These are phyloP conservation scores for Diophrys sp. DNA, from an alignment of 73 alveolate species.

Conservation along the genomic window DNA sequence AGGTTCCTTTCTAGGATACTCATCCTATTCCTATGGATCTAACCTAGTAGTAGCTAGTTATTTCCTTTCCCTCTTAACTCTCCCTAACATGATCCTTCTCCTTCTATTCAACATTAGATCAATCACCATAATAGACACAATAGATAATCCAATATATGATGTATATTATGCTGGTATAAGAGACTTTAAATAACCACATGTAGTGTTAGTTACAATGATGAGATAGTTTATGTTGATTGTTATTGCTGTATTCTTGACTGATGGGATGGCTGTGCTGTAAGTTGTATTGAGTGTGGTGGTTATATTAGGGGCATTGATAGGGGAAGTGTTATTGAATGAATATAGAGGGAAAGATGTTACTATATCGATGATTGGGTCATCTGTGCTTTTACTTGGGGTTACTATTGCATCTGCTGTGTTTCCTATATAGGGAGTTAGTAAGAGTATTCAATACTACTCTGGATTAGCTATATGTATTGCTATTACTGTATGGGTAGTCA, in stretches of 20 bases:
- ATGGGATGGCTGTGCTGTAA: neutral
- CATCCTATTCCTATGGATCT: neutral
- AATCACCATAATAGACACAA: too few species aligned
- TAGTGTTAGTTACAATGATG: neutral
- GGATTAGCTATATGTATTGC: neutral
- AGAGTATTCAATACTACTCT: neutral
- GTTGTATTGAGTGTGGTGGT: too few species aligned
- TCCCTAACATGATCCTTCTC: neutral
- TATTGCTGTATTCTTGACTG: neutral
- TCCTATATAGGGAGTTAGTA: neutral
- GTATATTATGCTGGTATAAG: neutral
- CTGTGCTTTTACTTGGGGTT: neutral
- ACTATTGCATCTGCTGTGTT: neutral
- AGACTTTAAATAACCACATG: neutral
- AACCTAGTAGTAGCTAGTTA: neutral
- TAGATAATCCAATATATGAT: neutral
- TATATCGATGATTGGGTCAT: too few species aligned
- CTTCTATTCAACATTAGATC: neutral
- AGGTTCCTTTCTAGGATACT: neutral
- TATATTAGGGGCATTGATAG: neutral
- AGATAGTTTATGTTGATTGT: neutral
- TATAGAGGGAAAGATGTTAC: neutral
- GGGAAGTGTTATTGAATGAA: neutral
- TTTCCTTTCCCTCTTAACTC: neutral
- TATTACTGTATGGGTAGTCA: neutral